Evolutionary conservation across 768 basidiomycete species (phyloP), one percentile per base, ranked within the genome.

Genomic region (Saitozyma podzolica): DNA sequence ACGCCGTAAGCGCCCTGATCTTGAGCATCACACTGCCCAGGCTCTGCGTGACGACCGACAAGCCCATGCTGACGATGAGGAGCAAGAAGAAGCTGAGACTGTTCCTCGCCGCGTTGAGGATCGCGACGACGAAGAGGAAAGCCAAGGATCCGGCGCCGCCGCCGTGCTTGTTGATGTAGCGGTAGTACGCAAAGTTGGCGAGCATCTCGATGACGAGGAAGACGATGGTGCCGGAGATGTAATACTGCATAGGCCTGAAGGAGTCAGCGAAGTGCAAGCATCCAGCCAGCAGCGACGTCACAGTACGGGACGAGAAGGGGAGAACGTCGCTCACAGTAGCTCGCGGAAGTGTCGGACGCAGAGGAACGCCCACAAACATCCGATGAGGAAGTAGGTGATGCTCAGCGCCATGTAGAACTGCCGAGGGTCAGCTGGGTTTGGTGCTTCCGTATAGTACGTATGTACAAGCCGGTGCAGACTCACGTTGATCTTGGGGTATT

Each of bases 401-500:
- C 90, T 89, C 85, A 98, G 87, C 20, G 80, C 78, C 59, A 92
- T 85, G 80, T 96, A 96, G 80, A 96, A 96, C 92, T 94, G 57
- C 8, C 9, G 29, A 29, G 6, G 17, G 59, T 67, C 58, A 63
- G 41, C 53, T 29, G 29, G 8, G 58, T 20, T n/a, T n/a, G n/a
- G 19, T 8, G 43, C 11, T 42, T 47, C 45, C 29, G 29, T 40
- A n/a, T n/a, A n/a, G n/a, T n/a, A n/a, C n/a, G n/a, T n/a, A 48
- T 11, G 5, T 6, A 62, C 54, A 40, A 55, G 19, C 10, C 7
- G 20, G 29, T 29, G 29, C 14, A 11, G 17, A 68, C 90, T 71
- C 78, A 96, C 93, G 61, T 86, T 88, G 77, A 98, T 90, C 86
- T 98, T 98, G 10, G 96, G 96, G 79, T 97, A 96, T 77, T 99